Conservation (phyloP, 1,284 basidiomycete species). For the Porogramme epimiltina region DNA sequence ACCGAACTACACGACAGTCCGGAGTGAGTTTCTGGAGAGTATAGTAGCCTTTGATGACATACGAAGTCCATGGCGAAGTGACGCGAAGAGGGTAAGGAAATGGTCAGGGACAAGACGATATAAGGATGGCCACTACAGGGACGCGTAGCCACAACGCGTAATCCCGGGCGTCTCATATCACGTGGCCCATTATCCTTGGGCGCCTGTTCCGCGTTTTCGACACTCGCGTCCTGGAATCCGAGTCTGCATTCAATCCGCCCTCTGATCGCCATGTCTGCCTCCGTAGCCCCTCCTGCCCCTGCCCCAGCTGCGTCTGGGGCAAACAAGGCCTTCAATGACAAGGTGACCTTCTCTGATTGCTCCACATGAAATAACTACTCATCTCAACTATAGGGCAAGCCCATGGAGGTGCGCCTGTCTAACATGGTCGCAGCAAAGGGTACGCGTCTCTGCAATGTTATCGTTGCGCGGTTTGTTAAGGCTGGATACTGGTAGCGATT, state of each 20-base stretch:
- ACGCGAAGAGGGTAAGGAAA: slow-evolving; percentile 9
- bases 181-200: slow-evolving; percentile 11
- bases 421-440: slow-evolving; percentile 98
- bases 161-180: slow-evolving; percentile 20
- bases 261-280: slow-evolving; percentile 27
- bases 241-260: slow-evolving; percentile 9
- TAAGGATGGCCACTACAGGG: neutral
- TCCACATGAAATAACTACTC: slow-evolving; percentile 20
- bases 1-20: slow-evolving; percentile 43
- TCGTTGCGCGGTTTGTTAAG: slow-evolving; percentile 16
- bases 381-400: slow-evolving; percentile 69
- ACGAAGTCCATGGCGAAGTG: slow-evolving; percentile 61
- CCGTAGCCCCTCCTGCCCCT: slow-evolving; percentile 45
- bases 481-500: slow-evolving; percentile 65
- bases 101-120: slow-evolving; percentile 4
- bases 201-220: slow-evolving; percentile 14
- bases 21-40: neutral
- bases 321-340: slow-evolving; percentile 84
- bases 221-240: slow-evolving; percentile 3
- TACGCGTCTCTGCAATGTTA: slow-evolving; percentile 35
- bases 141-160: slow-evolving; percentile 20
- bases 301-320: slow-evolving; percentile 37
- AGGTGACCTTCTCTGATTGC: slow-evolving; percentile 43
- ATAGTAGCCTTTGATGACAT: slow-evolving; percentile 27
- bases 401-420: slow-evolving; percentile 91